Base-by-base conservation (phyloP, 306 rosid species). In the Crotalaria pallida region DNA sequence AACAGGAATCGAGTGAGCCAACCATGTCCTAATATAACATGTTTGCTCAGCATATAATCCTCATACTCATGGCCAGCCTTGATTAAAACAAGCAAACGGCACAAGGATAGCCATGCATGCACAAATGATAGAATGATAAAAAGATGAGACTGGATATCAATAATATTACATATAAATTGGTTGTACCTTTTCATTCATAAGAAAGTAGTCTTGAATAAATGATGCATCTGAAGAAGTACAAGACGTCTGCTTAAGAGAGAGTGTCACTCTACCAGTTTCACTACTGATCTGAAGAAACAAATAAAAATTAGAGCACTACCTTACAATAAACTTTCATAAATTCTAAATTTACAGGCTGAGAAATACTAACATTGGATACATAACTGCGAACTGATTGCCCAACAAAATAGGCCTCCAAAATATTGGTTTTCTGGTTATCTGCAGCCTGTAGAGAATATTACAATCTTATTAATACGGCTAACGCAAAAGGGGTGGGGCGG, bases 351-450 rank as follows among this genome's bases (percentile, higher is more conserved):
- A 36, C 10, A 55, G 34, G 62, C 55, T 11, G 67, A 59, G 79
- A 69, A 48, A 83, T 77, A 90, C 98, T 70, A 11, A 88, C 97
- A 80, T 87, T 82, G 26, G 87, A 81, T 72, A 94, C 64, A 65
- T 84, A 82, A 63, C 91, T 80, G 64, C 97, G 89, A 75, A 94
- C 97, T 24, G 99, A 94, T 79, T 94, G 99, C 75, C 99, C 99
- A 82, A 83, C 64, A 79, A 81, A 83, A 86, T 76, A 94, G 31
- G 92, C 83, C 71, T 91, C 96, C 17, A 83, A 79, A 64, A 86
- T 86, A 73, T 86, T 83, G 74, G 68, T 64, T 77, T 86, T 88
- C 62, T 73, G 85, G 71, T 84, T 91, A 80, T 88, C 92, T 52
- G 63, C 73, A 41, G 96, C 96, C 98, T 93, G 64, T 79, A 62